Evolutionary conservation across 179 eudicot genomes (phyloP), one percentile per base, ranked within the genome.

Genomic region (Camellia oleifera): DNA sequence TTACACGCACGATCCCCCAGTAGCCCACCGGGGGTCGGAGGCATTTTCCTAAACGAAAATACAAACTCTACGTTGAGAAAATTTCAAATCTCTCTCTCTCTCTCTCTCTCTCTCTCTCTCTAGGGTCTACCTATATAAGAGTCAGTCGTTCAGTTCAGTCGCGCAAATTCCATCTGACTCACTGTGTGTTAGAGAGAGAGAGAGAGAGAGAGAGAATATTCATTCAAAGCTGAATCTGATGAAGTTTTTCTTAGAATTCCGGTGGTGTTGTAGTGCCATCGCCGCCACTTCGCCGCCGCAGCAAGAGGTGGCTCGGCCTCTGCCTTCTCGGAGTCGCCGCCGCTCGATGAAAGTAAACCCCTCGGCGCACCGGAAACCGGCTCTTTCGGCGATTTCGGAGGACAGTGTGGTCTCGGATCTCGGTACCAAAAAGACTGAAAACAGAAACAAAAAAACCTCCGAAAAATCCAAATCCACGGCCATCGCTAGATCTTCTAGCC

Each of bases 391-490:
- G 14, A 65, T 65, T 26, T 65, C 44, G 4, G 69, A 65, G 13
- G 69, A 65, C 12, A 4, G 69, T 32, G 40, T 32, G 40, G 40
- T 32, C 40, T 32, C 40, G 7, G 44, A 20, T 26, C 15, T 65
- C 13, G 44, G 14, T 65, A 13, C 12, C 12, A 65, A 44, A 26
- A 26, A 65, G 42, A 9, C 7, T 26, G 69, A 65, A 65, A 10
- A 32, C 40, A 32, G 40, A 32, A 11, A 8, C 40, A 12, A 11
- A 8, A 8, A 26, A 44, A 9, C 26, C 42, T 65, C 42, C 2
- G 69, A 65, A 44, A 65, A 65, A 65, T 42, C 69, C 45, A 65
- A 26, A 65, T 65, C 69, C 5, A 65, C 69, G 5, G 69, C 69
- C 10, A 26, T 20, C 11, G 69, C 44, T 26, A 6, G 69, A 2